Evolutionary conservation across 345 rosid species (phyloP).

Genomic region (Euphorbia pulcherrima): DNA sequence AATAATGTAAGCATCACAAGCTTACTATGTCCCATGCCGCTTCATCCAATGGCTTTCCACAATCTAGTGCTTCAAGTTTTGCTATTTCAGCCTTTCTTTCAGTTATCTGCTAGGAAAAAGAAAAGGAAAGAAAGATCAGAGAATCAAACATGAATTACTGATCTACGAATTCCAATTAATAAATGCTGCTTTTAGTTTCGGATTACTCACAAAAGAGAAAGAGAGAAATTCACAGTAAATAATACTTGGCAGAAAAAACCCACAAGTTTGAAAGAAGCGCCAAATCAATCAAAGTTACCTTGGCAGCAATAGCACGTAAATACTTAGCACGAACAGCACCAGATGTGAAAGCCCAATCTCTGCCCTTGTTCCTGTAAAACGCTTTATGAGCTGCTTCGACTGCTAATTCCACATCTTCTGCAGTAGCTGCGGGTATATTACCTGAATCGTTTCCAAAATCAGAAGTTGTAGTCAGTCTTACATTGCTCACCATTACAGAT

Average conservation of each 20-base stretch:
- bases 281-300: constrained; percentile 41
- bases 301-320: constrained; percentile 92
- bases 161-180: neutral
- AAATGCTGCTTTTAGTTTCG: neutral
- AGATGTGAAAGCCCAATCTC: constrained; percentile 71
- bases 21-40: constrained; percentile 88
- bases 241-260: neutral
- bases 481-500: neutral
- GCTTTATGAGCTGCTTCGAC: constrained; percentile 84
- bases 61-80: constrained; percentile 80
- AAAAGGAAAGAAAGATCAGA: neutral
- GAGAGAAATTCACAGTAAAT: neutral
- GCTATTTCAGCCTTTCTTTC: constrained; percentile 76
- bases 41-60: constrained; percentile 93
- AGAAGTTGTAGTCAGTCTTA: neutral
- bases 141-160: neutral
- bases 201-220: neutral
- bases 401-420: constrained; percentile 89
- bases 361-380: constrained; percentile 63
- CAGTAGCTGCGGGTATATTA: constrained; percentile 87
- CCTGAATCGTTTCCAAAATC: constrained; percentile 43
- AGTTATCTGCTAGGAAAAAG: constrained; percentile 46
- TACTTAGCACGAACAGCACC: constrained; percentile 86
- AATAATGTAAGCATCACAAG: constrained; percentile 5
- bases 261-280: neutral